Evolutionary conservation across 2,329 filamentous ascomycete species (phyloP).

Genomic region (Fusarium nodosum): DNA sequence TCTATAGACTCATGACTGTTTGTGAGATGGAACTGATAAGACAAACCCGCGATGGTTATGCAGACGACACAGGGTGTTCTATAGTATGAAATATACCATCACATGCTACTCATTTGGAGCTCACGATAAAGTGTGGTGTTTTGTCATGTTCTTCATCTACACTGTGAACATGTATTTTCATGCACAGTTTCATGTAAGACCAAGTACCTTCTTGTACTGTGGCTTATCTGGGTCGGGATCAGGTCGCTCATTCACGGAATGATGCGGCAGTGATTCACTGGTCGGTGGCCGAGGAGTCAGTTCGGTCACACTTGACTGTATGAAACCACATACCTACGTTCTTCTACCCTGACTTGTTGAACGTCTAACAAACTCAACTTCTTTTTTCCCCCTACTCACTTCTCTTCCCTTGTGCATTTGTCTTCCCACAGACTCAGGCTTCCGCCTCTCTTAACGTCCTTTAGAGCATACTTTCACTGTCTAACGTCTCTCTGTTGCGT

Average conservation of each 20-base stretch:
- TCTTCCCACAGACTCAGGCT: conserved; percentile 7
- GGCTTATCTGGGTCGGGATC: conserved; percentile 49
- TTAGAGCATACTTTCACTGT: conserved; percentile 13
- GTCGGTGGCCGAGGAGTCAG: conserved; percentile 43
- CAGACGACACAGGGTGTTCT: conserved; percentile 7
- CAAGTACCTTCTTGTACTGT: conserved; percentile 40
- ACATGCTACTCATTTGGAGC: conserved; percentile 5
- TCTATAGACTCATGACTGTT: conserved; percentile 35
- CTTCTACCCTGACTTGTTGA: conserved; percentile 40
- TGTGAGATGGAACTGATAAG: conserved; percentile 38
- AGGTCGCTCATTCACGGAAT: conserved; percentile 49
- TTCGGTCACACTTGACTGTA: conserved; percentile 45
- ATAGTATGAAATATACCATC: conserved; percentile 13
- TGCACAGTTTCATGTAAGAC: conserved; percentile 24
- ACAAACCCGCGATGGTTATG: conserved; percentile 37
- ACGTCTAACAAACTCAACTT: conserved; percentile 31
- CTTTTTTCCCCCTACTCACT: conserved; percentile 6
- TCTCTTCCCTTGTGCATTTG: conserved; percentile 1
- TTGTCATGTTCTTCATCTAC: not conserved
- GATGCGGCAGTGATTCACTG: conserved; percentile 53
- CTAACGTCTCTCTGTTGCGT: conserved; percentile 42
- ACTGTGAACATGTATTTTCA: conserved; percentile 21
- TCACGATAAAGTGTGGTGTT: conserved; percentile 14
- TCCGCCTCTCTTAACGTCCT: conserved; percentile 17
- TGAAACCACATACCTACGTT: conserved; percentile 29